Evolutionary conservation across 768 basidiomycete species (phyloP), one percentile per base, ranked within the genome.

Genomic region (Suillus tomentosus): DNA sequence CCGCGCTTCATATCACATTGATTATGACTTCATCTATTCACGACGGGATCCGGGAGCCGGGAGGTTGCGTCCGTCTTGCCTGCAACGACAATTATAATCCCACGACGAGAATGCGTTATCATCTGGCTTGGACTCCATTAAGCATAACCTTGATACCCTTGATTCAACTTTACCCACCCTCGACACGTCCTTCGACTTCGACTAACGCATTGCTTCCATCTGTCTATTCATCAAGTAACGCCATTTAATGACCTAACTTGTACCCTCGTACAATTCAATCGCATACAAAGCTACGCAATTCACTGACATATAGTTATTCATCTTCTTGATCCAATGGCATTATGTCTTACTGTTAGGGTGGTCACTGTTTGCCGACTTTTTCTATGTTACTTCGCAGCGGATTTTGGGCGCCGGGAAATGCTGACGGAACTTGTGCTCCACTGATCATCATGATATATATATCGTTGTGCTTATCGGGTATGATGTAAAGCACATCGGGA

Each of bases 61-160:
- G 27, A 60, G 27, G 6, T 22, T 48, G 22, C 62, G 34, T 24
- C 37, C 59, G 36, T 62, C 45, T 40, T 43, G 19, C 58, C 60
- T 61, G 40, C 62, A 62, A n/a, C 15, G 31, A 37, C 60, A 36
- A 63, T 24, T 31, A 61, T 61, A 56, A 58, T 62, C 61, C 39
- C 61, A 58, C 61, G 61, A 62, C 51, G 11, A 39, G 40, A 62
- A 15, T 37, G 51, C 51, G 55, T 60, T 58, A 58, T 60, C 55
- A 48, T 67, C 67, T 59, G 65, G 66, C 64, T 61, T 40, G 56
- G 64, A 37, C 56, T 69, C 68, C 56, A 70, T 63, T 67, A 66
- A 57, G 64, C 74, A 58, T 58, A 40, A 40, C 62, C 22, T 62
- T 43, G 69, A 76, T 77, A 77, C 75, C 76, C 76, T 73, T 72